Percentiles rank a stretch among this genome's conserved stretches.
These are phyloP conservation scores for Clarkia xantiana DNA, from an alignment of 345 rosid species.

Conservation along the genomic window DNA sequence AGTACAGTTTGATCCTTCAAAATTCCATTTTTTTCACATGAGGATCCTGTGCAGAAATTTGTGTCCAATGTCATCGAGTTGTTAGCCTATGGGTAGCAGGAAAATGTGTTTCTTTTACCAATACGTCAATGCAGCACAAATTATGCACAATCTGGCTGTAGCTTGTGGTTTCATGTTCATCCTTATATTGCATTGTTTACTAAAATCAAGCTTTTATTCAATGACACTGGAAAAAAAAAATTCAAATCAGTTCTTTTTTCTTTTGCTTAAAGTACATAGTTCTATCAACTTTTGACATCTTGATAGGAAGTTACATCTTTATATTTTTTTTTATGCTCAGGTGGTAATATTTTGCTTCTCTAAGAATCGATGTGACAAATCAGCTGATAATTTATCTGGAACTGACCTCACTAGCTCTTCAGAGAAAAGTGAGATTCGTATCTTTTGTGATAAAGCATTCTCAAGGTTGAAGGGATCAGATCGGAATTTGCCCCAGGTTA, in stretches of 20 bases:
- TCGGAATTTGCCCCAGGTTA: conserved; percentile 87
- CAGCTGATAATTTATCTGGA: conserved; percentile 56
- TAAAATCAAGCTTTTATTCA: neutral
- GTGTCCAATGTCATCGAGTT: too few species aligned
- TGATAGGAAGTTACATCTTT: conserved; percentile 6
- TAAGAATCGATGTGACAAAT: conserved; percentile 88
- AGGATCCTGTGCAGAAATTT: too few species aligned
- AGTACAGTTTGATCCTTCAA: too few species aligned
- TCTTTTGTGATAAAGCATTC: conserved; percentile 93
- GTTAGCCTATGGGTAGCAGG: too few species aligned
- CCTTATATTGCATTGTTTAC: neutral
- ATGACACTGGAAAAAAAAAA: neutral
- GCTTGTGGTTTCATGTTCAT: neutral
- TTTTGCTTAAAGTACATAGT: too few species aligned
- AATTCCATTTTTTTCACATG: too few species aligned
- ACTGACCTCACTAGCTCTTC: conserved; percentile 70
- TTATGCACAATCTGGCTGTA: too few species aligned
- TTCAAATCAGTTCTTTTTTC: neutral
- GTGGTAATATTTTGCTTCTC: conserved; percentile 93
- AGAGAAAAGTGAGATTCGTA: conserved; percentile 76
- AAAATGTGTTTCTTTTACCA: too few species aligned
- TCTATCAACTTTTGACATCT: neutral
- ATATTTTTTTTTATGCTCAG: conserved; percentile 22
- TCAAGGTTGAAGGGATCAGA: conserved; percentile 94
- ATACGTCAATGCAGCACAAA: too few species aligned